These are phyloP conservation scores for Elaeis guineensis DNA, from an alignment of 176 grass and related monocot species.

Conservation along the genomic window DNA sequence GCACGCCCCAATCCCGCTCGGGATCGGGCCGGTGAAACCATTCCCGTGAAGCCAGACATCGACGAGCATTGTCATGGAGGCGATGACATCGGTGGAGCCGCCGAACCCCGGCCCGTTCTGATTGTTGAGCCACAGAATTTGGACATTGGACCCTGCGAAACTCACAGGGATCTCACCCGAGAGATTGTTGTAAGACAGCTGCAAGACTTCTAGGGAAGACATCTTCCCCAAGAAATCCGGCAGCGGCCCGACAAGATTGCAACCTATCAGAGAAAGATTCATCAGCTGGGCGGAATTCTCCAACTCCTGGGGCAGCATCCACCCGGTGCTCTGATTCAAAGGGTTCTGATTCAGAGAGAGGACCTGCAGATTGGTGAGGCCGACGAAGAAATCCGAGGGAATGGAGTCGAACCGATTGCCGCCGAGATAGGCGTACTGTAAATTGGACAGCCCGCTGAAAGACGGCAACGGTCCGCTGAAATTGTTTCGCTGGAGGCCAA, in stretches of 20 bases:
- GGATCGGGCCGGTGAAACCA: too few species aligned
- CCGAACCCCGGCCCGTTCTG: slow-evolving; percentile 37
- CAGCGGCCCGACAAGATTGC: slow-evolving; percentile 40
- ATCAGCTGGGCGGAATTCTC: slow-evolving; percentile 33
- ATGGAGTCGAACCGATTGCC: slow-evolving; percentile 53
- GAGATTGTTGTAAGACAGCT: slow-evolving; percentile 66
- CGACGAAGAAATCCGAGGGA: slow-evolving; percentile 59
- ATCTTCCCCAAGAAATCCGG: slow-evolving; percentile 43
- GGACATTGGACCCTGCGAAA: slow-evolving; percentile 29
- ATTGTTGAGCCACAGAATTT: slow-evolving; percentile 88
- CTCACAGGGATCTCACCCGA: slow-evolving; percentile 35
- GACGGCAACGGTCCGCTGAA: slow-evolving; percentile 57
- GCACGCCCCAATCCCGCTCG: too few species aligned
- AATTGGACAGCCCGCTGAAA: slow-evolving; percentile 34
- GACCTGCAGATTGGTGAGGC: slow-evolving; percentile 25
- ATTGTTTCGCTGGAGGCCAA: slow-evolving; percentile 68
- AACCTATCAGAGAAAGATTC: slow-evolving; percentile 26
- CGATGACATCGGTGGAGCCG: slow-evolving; percentile 45
- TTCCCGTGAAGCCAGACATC: too few species aligned
- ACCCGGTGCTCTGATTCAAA: slow-evolving; percentile 40
- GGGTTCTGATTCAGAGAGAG: slow-evolving; percentile 46
- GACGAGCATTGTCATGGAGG: slow-evolving; percentile 35
- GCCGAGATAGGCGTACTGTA: slow-evolving; percentile 55
- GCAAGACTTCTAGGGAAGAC: slow-evolving; percentile 34
- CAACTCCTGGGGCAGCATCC: slow-evolving; percentile 34